Evolutionary conservation across 371 early-diverging fungal species (phyloP).

Genomic region (Mucor piriformis): DNA sequence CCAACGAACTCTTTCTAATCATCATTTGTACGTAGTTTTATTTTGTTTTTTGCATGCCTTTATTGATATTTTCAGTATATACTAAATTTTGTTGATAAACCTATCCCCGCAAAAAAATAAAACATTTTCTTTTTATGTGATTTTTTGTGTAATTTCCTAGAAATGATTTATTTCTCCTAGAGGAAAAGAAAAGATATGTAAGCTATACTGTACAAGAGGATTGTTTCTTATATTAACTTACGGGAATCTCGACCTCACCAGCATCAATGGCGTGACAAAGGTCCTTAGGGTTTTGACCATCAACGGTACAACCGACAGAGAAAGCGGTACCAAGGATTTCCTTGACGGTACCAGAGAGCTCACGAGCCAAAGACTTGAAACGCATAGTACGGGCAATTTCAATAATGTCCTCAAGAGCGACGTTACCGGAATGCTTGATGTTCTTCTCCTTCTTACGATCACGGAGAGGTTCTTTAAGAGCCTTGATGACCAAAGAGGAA

Average conservation of each 20-base stretch:
- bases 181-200: slow-evolving; percentile 83
- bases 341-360: slow-evolving; percentile 94
- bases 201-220: slow-evolving; percentile 79
- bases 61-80: slow-evolving; percentile 3
- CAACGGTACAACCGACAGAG: slow-evolving; percentile 97
- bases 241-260: slow-evolving; percentile 91
- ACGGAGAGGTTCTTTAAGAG: slow-evolving; percentile 98
- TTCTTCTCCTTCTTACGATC: slow-evolving; percentile 99
- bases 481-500: slow-evolving; percentile 97
- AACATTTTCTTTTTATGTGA: not conserved
- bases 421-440: slow-evolving; percentile 96
- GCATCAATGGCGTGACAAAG: slow-evolving; percentile 55
- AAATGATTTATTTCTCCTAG: slow-evolving; percentile 83
- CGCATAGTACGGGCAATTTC: slow-evolving; percentile 98
- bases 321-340: slow-evolving; percentile 99
- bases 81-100: slow-evolving; percentile 2
- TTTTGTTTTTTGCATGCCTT: slow-evolving; percentile 5
- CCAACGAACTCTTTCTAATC: too few relatives aligned
- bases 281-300: slow-evolving; percentile 56
- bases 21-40: not conserved
- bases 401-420: slow-evolving; percentile 90
- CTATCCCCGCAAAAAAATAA: slow-evolving; percentile 1
- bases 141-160: slow-evolving; percentile 15
- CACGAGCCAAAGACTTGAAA: slow-evolving; percentile 88
- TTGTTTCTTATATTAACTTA: slow-evolving; percentile 55